A percentile compares a stretch with the other conserved stretches of the same genome.
phyloP scores from a whole-genome alignment of 2,329 filamentous ascomycete genomes.

The Phyllosticta ampelicida region DNA sequence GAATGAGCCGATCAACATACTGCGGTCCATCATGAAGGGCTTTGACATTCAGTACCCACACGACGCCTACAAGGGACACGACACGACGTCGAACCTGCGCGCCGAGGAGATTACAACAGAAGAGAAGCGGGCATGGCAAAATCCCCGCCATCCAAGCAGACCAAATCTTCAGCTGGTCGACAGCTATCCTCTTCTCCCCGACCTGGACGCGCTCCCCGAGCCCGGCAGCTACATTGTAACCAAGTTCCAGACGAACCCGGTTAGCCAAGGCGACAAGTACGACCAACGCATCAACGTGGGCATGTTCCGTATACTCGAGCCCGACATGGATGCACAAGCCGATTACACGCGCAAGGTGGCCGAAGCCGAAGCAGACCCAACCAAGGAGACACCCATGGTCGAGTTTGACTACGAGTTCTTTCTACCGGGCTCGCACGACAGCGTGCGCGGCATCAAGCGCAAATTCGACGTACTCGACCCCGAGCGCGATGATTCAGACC shows the following conservation, averaged over 20 bases:
- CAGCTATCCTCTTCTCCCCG: constrained; percentile 50
- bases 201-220: constrained; percentile 49
- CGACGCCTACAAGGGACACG: constrained; percentile 55
- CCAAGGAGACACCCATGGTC: constrained; percentile 40
- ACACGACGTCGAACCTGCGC: constrained; percentile 45
- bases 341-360: constrained; percentile 19
- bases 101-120: constrained; percentile 43
- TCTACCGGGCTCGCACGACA: constrained; percentile 40
- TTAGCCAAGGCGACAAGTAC: constrained; percentile 37
- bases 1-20: constrained; percentile 51
- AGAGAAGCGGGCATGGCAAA: constrained; percentile 49
- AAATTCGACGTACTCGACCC: constrained; percentile 47
- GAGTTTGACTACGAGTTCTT: constrained; percentile 51
- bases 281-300: constrained; percentile 51
- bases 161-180: constrained; percentile 47
- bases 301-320: constrained; percentile 39
- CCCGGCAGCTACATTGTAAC: constrained; percentile 48
- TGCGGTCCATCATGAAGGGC: constrained; percentile 50
- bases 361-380: constrained; percentile 40
- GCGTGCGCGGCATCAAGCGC: constrained; percentile 42
- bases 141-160: constrained; percentile 49
- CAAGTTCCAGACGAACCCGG: constrained; percentile 52
- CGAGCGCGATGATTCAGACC: constrained; percentile 36
- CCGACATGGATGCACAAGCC: constrained; percentile 37
- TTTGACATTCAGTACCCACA: constrained; percentile 56